Conservation (phyloP, 345 rosid species). For the Lumnitzera littorea region DNA sequence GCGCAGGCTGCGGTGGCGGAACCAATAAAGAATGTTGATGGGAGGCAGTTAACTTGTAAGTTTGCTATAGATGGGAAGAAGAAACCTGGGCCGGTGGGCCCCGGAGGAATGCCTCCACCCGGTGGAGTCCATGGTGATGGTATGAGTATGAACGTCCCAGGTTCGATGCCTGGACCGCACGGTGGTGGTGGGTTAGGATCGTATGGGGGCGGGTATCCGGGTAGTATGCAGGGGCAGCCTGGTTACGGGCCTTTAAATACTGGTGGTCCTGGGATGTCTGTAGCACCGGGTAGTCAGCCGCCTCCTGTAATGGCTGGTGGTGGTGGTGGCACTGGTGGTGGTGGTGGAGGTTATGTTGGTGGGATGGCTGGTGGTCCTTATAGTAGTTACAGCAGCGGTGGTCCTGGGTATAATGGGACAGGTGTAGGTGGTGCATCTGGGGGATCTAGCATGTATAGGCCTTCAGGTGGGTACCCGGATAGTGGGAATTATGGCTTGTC, state of each 20-base stretch:
- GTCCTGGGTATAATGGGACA: constrained; percentile 11
- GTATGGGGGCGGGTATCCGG: constrained; percentile 33
- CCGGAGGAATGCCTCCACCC: constrained; percentile 18
- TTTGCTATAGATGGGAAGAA: constrained; percentile 78
- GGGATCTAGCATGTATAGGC: constrained; percentile 54
- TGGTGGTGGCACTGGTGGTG: constrained; percentile 11
- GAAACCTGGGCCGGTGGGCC: constrained; percentile 25
- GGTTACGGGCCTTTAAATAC: constrained; percentile 7
- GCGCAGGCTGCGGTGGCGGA: constrained; percentile 75
- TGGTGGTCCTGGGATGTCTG: constrained; percentile 20
- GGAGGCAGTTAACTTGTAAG: constrained; percentile 60
- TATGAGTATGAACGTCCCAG: constrained; percentile 44
- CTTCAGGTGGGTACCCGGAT: constrained; percentile 65
- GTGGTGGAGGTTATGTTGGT: constrained; percentile 6
- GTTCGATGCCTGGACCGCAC: constrained; percentile 29
- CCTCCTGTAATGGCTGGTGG: constrained; percentile 6
- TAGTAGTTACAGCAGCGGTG: constrained; percentile 12
- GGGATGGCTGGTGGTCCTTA: constrained; percentile 19
- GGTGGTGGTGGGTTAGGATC: constrained; percentile 35
- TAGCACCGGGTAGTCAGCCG: constrained; percentile 9
- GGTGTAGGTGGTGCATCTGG: constrained; percentile 22
- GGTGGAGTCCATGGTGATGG: constrained; percentile 46
- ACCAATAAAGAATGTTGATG: constrained; percentile 66
- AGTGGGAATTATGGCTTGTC: constrained; percentile 51
- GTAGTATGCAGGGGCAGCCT: constrained; percentile 19